These are phyloP conservation scores for Gossypium armourianum DNA, from an alignment of 441 rosid genomes.

Conservation along the genomic window DNA sequence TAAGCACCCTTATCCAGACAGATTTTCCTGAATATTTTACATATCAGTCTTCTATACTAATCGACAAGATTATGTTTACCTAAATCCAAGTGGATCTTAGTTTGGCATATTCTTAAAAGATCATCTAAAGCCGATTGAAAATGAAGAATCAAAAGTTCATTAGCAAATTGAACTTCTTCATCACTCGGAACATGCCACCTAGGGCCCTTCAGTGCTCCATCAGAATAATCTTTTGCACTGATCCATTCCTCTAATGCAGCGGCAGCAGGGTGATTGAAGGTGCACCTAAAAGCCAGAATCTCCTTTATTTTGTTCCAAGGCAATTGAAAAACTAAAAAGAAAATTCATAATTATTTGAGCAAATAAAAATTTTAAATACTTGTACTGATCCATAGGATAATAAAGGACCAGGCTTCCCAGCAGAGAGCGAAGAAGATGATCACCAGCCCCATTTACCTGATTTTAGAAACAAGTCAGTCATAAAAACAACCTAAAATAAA, in stretches of 20 bases:
- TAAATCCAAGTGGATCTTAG: slow-evolving; percentile 68
- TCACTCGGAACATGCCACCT: slow-evolving; percentile 86
- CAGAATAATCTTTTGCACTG: slow-evolving; percentile 69
- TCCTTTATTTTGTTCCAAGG: slow-evolving; percentile 7
- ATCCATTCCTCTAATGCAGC: slow-evolving; percentile 80
- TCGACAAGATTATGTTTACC: slow-evolving; percentile 33
- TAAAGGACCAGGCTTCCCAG: slow-evolving; percentile 81
- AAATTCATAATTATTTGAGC: slow-evolving; percentile 5
- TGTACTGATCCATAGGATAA: slow-evolving; percentile 86
- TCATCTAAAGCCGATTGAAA: slow-evolving; percentile 82
- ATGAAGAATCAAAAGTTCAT: slow-evolving; percentile 85
- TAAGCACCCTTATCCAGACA: neutral
- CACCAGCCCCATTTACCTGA: slow-evolving; percentile 94
- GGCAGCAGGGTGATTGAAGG: slow-evolving; percentile 70
- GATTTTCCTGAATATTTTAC: slow-evolving; percentile 10
- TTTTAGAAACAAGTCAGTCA: slow-evolving; percentile 10
- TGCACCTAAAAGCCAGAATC: slow-evolving; percentile 46
- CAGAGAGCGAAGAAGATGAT: slow-evolving; percentile 84
- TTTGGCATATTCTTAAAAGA: slow-evolving; percentile 69
- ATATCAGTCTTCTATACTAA: neutral
- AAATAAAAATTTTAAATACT: slow-evolving; percentile 35
- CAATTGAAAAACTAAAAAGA: slow-evolving; percentile 10
- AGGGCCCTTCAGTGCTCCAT: slow-evolving; percentile 43
- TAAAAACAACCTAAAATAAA: neutral
- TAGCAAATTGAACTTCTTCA: slow-evolving; percentile 86